phyloP scores from a whole-genome alignment of 2,329 filamentous ascomycete species.

The Samsoniella hepiali region DNA sequence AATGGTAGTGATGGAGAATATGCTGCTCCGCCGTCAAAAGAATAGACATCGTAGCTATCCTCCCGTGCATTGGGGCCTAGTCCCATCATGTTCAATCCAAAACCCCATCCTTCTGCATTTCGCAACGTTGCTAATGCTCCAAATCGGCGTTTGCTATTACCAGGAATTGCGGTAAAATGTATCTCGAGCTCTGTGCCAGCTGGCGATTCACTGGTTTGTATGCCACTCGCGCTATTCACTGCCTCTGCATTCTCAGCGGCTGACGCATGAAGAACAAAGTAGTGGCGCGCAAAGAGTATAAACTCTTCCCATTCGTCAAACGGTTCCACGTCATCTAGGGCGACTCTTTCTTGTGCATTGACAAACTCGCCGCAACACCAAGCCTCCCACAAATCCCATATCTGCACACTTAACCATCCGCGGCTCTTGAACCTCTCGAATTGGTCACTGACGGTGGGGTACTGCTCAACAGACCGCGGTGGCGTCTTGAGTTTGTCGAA shows the following conservation, averaged over 20 bases:
- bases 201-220: not conserved
- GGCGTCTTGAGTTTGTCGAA: constrained; percentile 79
- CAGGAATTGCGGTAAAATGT: not conserved
- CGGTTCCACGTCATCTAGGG: constrained; percentile 68
- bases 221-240: not conserved
- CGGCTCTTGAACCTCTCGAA: constrained; percentile 60
- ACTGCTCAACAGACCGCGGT: constrained; percentile 68
- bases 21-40: constrained; percentile 20
- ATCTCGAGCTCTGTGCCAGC: not conserved
- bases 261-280: constrained; percentile 69
- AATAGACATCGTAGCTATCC: constrained; percentile 51
- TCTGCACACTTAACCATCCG: constrained; percentile 64
- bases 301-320: constrained; percentile 99
- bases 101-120: constrained; percentile 40
- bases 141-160: constrained; percentile 51
- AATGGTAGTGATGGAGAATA: constrained; percentile 29
- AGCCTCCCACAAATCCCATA: constrained; percentile 74
- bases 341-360: constrained; percentile 52
- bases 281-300: constrained; percentile 78
- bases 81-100: constrained; percentile 44
- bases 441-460: constrained; percentile 66
- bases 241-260: constrained; percentile 17
- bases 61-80: constrained; percentile 43
- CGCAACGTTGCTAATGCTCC: constrained; percentile 49
- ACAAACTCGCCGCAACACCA: constrained; percentile 73